Percentiles rank a stretch among this genome's conserved stretches.
phyloP scores from a whole-genome alignment of 2,329 filamentous ascomycete species.

The Fusarium brevicatenulatum region DNA sequence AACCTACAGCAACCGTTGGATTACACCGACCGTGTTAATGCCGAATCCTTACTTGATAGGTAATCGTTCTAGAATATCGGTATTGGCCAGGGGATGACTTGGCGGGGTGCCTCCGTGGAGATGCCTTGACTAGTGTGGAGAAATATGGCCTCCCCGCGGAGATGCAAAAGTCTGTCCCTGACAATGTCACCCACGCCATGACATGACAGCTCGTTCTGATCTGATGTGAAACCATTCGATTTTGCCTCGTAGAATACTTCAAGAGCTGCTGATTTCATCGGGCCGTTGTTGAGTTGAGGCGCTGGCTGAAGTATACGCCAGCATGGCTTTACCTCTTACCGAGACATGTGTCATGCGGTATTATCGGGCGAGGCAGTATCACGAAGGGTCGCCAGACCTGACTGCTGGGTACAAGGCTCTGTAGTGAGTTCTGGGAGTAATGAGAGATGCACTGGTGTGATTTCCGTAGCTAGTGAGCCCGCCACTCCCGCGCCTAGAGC shows the following conservation, averaged over 20 bases:
- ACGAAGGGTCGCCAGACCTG: neutral
- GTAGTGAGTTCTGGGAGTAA: neutral
- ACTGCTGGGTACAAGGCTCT: neutral
- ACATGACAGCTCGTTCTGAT: slow-evolving; percentile 12
- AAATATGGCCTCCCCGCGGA: neutral
- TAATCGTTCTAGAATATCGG: fast-evolving
- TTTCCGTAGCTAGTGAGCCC: neutral
- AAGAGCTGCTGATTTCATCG: neutral
- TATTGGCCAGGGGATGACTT: neutral
- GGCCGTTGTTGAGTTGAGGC: neutral
- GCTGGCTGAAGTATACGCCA: neutral
- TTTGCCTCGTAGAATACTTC: too few relatives aligned
- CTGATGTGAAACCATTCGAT: slow-evolving; percentile 5
- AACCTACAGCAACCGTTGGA: too few relatives aligned
- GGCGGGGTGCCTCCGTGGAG: slow-evolving; percentile 5
- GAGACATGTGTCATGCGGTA: neutral
- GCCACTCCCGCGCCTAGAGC: neutral
- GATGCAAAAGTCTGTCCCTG: slow-evolving; percentile 7
- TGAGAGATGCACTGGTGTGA: too few relatives aligned
- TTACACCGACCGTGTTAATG: neutral
- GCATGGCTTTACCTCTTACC: neutral
- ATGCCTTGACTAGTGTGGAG: slow-evolving; percentile 8
- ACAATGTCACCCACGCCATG: neutral
- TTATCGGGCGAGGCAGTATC: neutral
- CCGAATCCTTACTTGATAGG: too few relatives aligned